Evolutionary conservation across 2,329 filamentous ascomycete species (phyloP).

Genomic region (Gyromitra esculenta): DNA sequence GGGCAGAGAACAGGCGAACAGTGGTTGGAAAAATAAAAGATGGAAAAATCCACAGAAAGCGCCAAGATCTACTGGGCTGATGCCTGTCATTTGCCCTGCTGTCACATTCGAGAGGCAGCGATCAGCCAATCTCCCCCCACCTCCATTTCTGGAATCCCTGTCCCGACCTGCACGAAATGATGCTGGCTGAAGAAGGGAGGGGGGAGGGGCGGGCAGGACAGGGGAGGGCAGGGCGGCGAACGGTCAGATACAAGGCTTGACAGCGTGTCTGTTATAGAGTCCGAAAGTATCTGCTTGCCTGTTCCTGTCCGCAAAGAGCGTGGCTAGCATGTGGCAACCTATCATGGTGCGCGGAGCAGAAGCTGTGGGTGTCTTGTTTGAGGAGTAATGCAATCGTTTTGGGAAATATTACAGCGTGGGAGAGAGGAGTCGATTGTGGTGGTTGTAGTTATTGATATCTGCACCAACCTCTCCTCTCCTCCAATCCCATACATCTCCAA

Average conservation of each 20-base stretch:
- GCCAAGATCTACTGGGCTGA: slow-evolving; percentile 36
- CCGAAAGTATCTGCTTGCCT: slow-evolving; percentile 47
- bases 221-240: slow-evolving; percentile 47
- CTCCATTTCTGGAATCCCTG: slow-evolving; percentile 41
- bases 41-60: slow-evolving; percentile 28
- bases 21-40: no score
- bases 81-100: slow-evolving; percentile 50
- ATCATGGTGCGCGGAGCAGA: slow-evolving; percentile 16
- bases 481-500: slow-evolving; percentile 51
- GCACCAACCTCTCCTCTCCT: slow-evolving; percentile 51
- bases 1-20: slow-evolving; percentile 23
- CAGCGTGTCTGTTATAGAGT: slow-evolving; percentile 41
- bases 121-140: slow-evolving; percentile 52
- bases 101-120: slow-evolving; percentile 49
- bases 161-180: slow-evolving; percentile 45
- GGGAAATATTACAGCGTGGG: slow-evolving; percentile 37
- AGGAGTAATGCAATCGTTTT: slow-evolving; percentile 49
- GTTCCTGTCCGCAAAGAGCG: slow-evolving; percentile 41
- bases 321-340: slow-evolving; percentile 39
- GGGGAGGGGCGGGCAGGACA: neutral
- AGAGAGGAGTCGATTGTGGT: slow-evolving; percentile 40
- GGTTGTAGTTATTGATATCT: slow-evolving; percentile 47
- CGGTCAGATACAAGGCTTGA: slow-evolving; percentile 48
- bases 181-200: slow-evolving; percentile 41
- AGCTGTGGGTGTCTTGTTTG: slow-evolving; percentile 47